Evolutionary conservation across 139 green algal genomes (phyloP).

Genomic region (Coelastrella sp.): DNA sequence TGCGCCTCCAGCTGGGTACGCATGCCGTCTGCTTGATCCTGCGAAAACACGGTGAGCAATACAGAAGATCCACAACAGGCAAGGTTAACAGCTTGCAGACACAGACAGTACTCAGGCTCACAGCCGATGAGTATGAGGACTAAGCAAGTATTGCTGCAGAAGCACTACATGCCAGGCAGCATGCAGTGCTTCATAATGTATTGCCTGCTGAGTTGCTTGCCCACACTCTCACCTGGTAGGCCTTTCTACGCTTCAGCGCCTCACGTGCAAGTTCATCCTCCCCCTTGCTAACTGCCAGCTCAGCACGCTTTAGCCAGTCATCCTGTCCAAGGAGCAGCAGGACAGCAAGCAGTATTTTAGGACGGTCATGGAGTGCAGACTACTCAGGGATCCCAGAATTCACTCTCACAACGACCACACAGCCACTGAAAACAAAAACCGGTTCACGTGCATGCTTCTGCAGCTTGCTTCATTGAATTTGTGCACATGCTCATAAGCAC

Average conservation of each 20-base stretch:
- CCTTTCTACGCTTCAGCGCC: slow-evolving; percentile 90
- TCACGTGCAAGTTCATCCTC: slow-evolving; percentile 98
- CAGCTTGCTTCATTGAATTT: no score
- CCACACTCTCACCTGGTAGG: slow-evolving; percentile 73
- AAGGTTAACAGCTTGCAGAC: not conserved
- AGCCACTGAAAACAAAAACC: not conserved
- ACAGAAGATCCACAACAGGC: not conserved
- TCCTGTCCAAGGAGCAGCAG: slow-evolving; percentile 55
- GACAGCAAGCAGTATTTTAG: not conserved
- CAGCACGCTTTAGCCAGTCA: slow-evolving; percentile 91
- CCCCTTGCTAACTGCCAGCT: slow-evolving; percentile 96
- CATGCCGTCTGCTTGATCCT: slow-evolving; percentile 88
- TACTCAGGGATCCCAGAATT: not conserved
- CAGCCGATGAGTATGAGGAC: not conserved
- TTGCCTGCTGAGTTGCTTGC: not conserved
- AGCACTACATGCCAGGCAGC: not conserved
- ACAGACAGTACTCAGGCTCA: not conserved
- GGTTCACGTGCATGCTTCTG: no score
- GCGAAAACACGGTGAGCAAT: not conserved
- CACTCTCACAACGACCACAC: not conserved
- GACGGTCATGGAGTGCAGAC: no score
- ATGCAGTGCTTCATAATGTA: not conserved
- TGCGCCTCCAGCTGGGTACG: slow-evolving; percentile 92
- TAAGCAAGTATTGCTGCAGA: not conserved
- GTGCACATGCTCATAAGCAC: no score